Base-by-base conservation (phyloP, 139 green algal genomes). In the Closterium sp. region DNA sequence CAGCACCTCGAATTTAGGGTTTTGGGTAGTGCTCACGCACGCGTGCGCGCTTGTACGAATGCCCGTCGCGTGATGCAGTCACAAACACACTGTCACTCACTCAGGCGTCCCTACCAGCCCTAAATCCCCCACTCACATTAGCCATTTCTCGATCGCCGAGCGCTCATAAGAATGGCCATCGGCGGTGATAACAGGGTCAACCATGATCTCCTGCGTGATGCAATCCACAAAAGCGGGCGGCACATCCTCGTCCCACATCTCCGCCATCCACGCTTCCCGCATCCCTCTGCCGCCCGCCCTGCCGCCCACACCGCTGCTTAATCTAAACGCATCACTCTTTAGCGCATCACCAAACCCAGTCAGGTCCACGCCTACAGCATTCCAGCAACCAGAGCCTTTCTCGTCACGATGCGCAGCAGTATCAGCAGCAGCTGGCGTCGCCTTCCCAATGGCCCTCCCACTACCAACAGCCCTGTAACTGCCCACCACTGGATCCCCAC, bases 171-270 rank as follows among this genome's bases (percentile, higher is more conserved):
- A 90, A 23, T 90, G 87, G 21, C 87, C 87, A 4, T 90, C 87
- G 30, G 87, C 87, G 0, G 87, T 90, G 31, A 90, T 90, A 21
- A 90, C 87, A 1, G 87, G 87, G 25, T 90, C 87, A 1, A 21
- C 19, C 87, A 90, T 90, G 33, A 90, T 84, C 87, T 90, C 87
- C 87, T 90, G 87, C 33, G 87, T 90, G 30, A 90, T 90, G 0
- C 87, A 90, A 2, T 90, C 87, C 87, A 90, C 38, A 25, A 90
- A 90, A 33, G 31, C 87, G 31, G 87, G 87, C 36, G 87, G 87
- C 36, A 90, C 87, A 19, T 76, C 55, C 55, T 76, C 55, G 55
- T 76, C 55, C 55, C 55, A 76, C 55, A 76, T 76, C 55, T 76
- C 55, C 55, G 55, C 55, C 55, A 76, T 76, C 55, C 55, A 76